Base-by-base conservation (phyloP, 441 rosid species). In the Euphorbia corollata region DNA sequence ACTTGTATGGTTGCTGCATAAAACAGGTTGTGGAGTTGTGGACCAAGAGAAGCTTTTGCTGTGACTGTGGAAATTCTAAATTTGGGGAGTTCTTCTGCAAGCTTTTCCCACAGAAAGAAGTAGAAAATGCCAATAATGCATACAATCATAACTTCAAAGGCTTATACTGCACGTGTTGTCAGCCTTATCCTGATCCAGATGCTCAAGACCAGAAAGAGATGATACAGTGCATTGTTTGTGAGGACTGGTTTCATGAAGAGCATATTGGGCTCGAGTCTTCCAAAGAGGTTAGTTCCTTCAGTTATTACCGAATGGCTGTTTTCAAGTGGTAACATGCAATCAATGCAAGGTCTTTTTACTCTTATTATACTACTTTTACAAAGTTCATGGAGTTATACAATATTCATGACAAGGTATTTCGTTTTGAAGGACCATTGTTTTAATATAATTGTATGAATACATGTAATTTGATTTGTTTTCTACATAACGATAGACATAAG, bases 171-270 rank as follows among this genome's bases (percentile, higher is more conserved):
- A 76, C 82, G 22, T 93, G 99, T 67, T 76, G 82, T 67, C 81
- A 79, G 57, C 96, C 91, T 43, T 93, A 91, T 78, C 96, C 96
- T 62, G 91, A 93, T 75, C 97, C 97, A 55, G 87, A 84, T 77
- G 86, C 75, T 73, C 85, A 91, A 79, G 96, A 87, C 18, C 99
- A 89, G 75, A 89, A 75, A 53, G 96, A 93, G 82, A 93, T 93
- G 99, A 90, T 93, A 68, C 99, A 91, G 69, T 91, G 99, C 79
- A 85, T 95, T 65, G 76, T 86, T 73, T 93, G 99, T 55, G 99
- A 93, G 80, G 99, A 93, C 76, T 91, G 97, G 99, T 87, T 89
- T 77, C 97, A 93, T 13, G 97, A 87, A 78, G 90, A 86, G 79
- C 97, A 93, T 81, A 75, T 93, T 55, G 84, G 86, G 75, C 81